Conservation (phyloP, 495 filamentous ascomycete genomes). For the Penicillium goetzii region DNA sequence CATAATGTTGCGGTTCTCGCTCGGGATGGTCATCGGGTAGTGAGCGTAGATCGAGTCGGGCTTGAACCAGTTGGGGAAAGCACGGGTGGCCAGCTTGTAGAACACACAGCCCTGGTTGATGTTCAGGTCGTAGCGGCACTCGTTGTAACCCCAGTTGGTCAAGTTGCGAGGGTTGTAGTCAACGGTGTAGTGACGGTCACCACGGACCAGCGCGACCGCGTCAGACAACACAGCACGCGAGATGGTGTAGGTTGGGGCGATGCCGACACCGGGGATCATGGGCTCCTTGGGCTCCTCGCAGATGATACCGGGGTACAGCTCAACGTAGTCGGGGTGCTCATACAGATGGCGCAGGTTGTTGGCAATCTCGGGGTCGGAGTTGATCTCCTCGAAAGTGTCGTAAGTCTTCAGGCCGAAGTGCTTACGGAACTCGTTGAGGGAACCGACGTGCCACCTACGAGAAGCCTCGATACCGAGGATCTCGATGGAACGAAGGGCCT, state of each 20-base stretch:
- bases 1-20: constrained; percentile 74
- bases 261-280: constrained; percentile 58
- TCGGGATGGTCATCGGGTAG: constrained; percentile 80
- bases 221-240: constrained; percentile 58
- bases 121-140: constrained; percentile 71
- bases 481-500: constrained; percentile 59
- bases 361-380: constrained; percentile 60
- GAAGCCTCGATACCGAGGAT: constrained; percentile 65
- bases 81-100: constrained; percentile 79
- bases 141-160: constrained; percentile 79
- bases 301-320: constrained; percentile 66
- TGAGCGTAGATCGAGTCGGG: constrained; percentile 83
- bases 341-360: constrained; percentile 58
- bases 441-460: constrained; percentile 61
- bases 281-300: constrained; percentile 57
- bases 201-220: constrained; percentile 58
- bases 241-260: constrained; percentile 62
- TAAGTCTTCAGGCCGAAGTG: constrained; percentile 62
- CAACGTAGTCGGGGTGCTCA: constrained; percentile 63
- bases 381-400: constrained; percentile 65
- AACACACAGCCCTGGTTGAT: constrained; percentile 82
- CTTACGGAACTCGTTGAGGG: constrained; percentile 66
- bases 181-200: constrained; percentile 58
- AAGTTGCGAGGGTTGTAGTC: constrained; percentile 75
- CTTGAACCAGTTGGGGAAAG: constrained; percentile 81